Percentiles rank a stretch among this genome's conserved stretches.
phyloP scores from a whole-genome alignment of 768 basidiomycete genomes.

The Boletus pseudo-olivaceus region DNA sequence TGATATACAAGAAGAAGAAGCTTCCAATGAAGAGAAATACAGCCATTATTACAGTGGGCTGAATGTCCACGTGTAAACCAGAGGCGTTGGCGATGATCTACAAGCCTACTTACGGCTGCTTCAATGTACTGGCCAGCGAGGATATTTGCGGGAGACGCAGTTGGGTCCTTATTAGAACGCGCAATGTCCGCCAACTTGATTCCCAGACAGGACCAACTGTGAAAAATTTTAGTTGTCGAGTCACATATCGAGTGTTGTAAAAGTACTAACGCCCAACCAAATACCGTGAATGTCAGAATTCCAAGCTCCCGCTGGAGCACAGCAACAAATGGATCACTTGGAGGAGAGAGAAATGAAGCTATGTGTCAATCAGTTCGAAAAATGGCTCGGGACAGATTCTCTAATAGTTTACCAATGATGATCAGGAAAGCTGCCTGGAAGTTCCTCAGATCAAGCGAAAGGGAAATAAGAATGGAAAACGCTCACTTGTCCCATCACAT shows the following conservation, averaged over 20 bases:
- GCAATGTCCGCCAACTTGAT: constrained; percentile 59
- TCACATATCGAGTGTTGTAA: neutral
- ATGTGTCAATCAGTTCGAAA: neutral
- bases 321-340: constrained; percentile 62
- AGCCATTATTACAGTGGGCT: constrained; percentile 58
- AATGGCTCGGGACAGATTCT: neutral
- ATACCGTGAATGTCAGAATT: constrained; percentile 45
- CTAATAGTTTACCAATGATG: constrained; percentile 47
- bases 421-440: constrained; percentile 61
- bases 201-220: constrained; percentile 65
- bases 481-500: constrained; percentile 54
- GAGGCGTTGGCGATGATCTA: neutral
- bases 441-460: neutral
- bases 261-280: constrained; percentile 60
- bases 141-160: constrained; percentile 37
- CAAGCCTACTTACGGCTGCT: constrained; percentile 30
- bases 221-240: neutral
- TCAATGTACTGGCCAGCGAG: constrained; percentile 58
- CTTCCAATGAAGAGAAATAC: constrained; percentile 64
- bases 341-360: constrained; percentile 67
- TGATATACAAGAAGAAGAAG: constrained; percentile 54
- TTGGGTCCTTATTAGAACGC: constrained; percentile 40
- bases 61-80: neutral
- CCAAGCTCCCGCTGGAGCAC: constrained; percentile 64
- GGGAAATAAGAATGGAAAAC: neutral